phyloP scores from a whole-genome alignment of 2,329 filamentous ascomycete species.

The Camillea tinctor region DNA sequence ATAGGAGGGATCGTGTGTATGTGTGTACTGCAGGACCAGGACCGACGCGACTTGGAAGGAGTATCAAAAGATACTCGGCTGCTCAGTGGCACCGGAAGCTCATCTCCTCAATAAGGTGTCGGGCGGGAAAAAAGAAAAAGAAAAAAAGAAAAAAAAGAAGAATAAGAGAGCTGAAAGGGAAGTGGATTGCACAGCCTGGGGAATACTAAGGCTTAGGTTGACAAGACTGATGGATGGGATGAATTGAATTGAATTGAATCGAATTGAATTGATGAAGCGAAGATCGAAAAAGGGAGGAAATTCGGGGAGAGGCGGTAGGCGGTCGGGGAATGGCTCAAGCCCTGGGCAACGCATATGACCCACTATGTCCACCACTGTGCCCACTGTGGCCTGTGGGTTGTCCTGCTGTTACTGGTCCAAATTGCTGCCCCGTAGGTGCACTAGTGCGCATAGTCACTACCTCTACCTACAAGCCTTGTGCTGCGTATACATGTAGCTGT shows the following conservation, averaged over 20 bases:
- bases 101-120: slow-evolving; percentile 25
- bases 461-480: not conserved
- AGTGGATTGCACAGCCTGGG: no score
- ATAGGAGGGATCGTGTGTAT: slow-evolving; percentile 2
- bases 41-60: slow-evolving; percentile 17
- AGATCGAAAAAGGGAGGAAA: slow-evolving; percentile 32
- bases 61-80: slow-evolving; percentile 31
- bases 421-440: not conserved
- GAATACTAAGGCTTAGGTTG: slow-evolving; percentile 8
- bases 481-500: not conserved
- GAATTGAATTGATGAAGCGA: slow-evolving; percentile 25
- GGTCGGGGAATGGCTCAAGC: slow-evolving; percentile 2
- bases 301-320: slow-evolving; percentile 32
- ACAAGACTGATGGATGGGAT: slow-evolving; percentile 13
- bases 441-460: not conserved
- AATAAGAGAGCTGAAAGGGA: no score
- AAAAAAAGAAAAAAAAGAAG: no score
- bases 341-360: not conserved
- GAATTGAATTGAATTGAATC: slow-evolving; percentile 23
- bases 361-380: not conserved
- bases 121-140: slow-evolving; percentile 14
- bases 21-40: slow-evolving; percentile 14
- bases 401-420: not conserved
- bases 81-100: slow-evolving; percentile 22
- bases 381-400: not conserved